phyloP scores from a whole-genome alignment of 208 protist species.

The Spongospora subterranea region DNA sequence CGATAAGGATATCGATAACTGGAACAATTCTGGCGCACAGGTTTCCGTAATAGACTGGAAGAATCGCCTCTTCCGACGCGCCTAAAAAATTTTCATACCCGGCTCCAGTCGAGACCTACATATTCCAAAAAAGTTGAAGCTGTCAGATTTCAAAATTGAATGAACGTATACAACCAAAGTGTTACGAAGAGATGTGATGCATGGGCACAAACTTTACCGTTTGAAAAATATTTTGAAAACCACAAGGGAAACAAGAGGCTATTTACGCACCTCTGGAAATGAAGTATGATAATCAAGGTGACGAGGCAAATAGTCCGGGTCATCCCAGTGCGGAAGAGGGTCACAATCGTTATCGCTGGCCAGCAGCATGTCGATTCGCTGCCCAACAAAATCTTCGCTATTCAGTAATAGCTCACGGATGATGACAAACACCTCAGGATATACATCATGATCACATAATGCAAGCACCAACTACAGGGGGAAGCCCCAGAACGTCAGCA shows the following conservation, averaged over 20 bases:
- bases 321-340: constrained; percentile 16
- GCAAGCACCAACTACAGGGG: neutral
- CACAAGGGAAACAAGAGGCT: neutral
- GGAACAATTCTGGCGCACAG: neutral
- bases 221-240: no score
- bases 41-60: constrained; percentile 50
- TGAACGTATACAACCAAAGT: no score
- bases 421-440: neutral
- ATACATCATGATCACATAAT: neutral
- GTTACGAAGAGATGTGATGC: no score
- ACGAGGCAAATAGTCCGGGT: constrained; percentile 11
- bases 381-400: neutral
- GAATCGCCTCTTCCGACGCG: neutral
- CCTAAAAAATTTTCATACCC: neutral
- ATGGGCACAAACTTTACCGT: no score
- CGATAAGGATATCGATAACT: constrained; percentile 10
- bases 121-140: neutral
- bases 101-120: neutral
- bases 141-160: no score
- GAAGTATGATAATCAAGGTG: constrained; percentile 21
- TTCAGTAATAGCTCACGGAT: neutral
- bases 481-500: no score
- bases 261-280: constrained; percentile 10
- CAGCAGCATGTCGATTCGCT: neutral
- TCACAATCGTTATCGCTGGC: neutral